Evolutionary conservation across 371 early-diverging fungal species (phyloP).

Genomic region (Circinella umbellata): DNA sequence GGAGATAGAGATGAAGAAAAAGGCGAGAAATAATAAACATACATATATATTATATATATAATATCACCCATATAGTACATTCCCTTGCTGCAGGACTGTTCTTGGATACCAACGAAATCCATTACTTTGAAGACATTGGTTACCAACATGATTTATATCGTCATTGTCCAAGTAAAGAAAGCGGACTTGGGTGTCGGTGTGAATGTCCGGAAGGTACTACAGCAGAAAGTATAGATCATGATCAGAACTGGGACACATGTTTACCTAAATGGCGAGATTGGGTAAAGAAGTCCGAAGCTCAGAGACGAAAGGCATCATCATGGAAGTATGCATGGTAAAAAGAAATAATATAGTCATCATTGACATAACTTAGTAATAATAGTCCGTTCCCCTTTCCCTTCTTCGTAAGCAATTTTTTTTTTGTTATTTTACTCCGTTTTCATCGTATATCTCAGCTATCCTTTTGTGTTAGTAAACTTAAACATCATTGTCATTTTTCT

Average conservation of each 20-base stretch:
- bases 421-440: too few relatives aligned
- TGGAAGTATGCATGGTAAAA: too few relatives aligned
- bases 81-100: slow-evolving; percentile 89
- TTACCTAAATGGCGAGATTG: slow-evolving; percentile 46
- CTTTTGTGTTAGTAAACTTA: too few relatives aligned
- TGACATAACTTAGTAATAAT: background rate
- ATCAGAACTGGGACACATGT: slow-evolving; percentile 47
- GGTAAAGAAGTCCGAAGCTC: slow-evolving; percentile 29
- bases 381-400: too few relatives aligned
- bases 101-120: slow-evolving; percentile 80
- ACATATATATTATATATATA: too few relatives aligned
- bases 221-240: slow-evolving; percentile 51
- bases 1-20: background rate
- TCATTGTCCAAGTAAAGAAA: slow-evolving; percentile 69
- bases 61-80: slow-evolving; percentile 62
- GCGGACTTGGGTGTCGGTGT: slow-evolving; percentile 44
- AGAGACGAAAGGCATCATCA: slow-evolving; percentile 14
- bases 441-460: too few relatives aligned
- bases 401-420: too few relatives aligned
- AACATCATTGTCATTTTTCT: too few relatives aligned
- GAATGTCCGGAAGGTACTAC: slow-evolving; percentile 48
- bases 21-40: too few relatives aligned
- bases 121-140: slow-evolving; percentile 93
- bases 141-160: slow-evolving; percentile 79
- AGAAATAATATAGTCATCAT: background rate